These are phyloP conservation scores for Diaporthe sp. DNA, from an alignment of 2,329 filamentous ascomycete genomes.

Conservation along the genomic window DNA sequence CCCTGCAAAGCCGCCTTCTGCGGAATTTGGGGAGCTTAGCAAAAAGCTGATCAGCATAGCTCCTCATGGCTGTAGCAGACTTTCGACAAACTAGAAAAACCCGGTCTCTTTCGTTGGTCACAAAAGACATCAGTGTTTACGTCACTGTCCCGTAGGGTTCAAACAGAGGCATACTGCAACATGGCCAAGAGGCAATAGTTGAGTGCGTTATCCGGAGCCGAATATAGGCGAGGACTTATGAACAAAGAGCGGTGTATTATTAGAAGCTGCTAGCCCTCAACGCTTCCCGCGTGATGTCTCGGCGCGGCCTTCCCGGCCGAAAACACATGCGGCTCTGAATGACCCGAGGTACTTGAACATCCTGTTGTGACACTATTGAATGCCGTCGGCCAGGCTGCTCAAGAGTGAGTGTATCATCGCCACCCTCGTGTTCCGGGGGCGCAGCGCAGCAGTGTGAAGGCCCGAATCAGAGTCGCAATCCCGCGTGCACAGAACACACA, in stretches of 20 bases:
- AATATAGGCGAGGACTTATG: background rate
- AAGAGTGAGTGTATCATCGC: background rate
- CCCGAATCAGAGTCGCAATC: background rate
- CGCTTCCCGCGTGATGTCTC: background rate
- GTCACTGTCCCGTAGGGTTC: background rate
- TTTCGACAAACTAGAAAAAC: background rate
- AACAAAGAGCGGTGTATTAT: conserved; percentile 19
- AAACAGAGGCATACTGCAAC: background rate
- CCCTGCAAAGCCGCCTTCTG: background rate
- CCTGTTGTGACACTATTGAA: background rate
- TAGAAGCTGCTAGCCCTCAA: background rate
- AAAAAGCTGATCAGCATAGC: background rate
- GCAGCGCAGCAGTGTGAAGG: background rate
- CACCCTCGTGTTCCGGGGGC: conserved; percentile 10
- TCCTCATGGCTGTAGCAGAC: background rate
- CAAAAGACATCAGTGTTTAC: background rate
- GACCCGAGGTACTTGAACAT: background rate
- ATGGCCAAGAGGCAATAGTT: background rate
- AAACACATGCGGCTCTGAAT: background rate
- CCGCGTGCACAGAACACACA: conserved; percentile 16
- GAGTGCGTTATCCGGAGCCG: background rate
- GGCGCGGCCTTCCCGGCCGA: background rate
- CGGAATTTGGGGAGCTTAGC: background rate
- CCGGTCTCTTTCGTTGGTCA: background rate
- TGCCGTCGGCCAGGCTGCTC: background rate